phyloP scores from a whole-genome alignment of 2,329 filamentous ascomycete species.

The Fusarium sp. region DNA sequence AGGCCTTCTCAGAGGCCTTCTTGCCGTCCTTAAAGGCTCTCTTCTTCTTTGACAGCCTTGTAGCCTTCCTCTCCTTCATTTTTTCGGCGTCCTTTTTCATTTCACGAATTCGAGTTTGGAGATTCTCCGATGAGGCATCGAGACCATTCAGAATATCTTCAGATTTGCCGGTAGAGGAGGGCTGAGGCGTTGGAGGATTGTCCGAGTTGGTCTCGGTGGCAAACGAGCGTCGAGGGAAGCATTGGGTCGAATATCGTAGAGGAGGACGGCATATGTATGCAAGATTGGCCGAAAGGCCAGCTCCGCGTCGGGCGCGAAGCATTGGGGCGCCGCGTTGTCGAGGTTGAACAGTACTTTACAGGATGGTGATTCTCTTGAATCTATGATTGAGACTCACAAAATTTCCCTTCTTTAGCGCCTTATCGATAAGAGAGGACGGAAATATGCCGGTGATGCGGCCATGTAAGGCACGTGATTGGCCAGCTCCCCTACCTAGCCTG shows the following conservation, averaged over 20 bases:
- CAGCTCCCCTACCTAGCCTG: neutral
- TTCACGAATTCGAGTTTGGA: neutral
- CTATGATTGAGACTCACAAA: constrained; percentile 17
- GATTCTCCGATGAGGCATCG: neutral
- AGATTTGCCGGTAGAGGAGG: neutral
- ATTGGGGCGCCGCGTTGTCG: constrained; percentile 34
- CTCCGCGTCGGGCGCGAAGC: constrained; percentile 44
- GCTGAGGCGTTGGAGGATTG: neutral
- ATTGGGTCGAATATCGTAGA: constrained; percentile 18
- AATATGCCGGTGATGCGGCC: constrained; percentile 24
- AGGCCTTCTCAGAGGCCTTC: neutral
- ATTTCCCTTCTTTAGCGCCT: constrained; percentile 15
- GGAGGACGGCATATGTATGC: constrained; percentile 13
- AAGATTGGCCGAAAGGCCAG: constrained; percentile 30
- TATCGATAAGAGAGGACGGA: constrained; percentile 29
- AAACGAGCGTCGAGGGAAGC: constrained; percentile 23
- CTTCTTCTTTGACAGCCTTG: neutral
- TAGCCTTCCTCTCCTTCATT: neutral
- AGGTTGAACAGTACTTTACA: constrained; percentile 10
- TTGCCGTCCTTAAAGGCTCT: neutral
- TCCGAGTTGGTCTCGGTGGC: constrained; percentile 20
- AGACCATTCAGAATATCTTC: neutral
- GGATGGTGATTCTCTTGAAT: constrained; percentile 5
- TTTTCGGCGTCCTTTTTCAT: neutral
- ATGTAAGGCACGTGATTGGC: constrained; percentile 34